phyloP scores from a whole-genome alignment of 192 early-diverging fungal species.

The Backusella morwellensis region DNA sequence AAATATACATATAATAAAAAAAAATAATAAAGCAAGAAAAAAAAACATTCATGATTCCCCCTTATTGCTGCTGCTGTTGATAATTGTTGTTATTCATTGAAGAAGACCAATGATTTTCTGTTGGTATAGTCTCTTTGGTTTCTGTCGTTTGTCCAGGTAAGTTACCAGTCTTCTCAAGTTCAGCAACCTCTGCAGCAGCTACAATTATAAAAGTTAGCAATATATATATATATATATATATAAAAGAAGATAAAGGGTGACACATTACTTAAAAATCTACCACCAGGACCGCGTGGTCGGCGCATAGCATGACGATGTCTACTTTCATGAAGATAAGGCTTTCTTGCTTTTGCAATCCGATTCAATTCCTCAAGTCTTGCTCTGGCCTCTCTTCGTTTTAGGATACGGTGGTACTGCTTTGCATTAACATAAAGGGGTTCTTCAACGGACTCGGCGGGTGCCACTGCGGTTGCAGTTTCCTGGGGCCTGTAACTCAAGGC shows the following conservation, averaged over 20 bases:
- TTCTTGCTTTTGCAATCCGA: constrained; percentile 67
- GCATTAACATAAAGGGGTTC: constrained; percentile 97
- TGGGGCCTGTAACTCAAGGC: not conserved
- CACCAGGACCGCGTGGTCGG: constrained; percentile 94
- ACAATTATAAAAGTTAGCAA: not conserved
- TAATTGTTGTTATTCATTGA: not conserved
- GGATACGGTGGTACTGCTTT: constrained; percentile 97
- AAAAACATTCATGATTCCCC: not conserved
- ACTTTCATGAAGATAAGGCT: constrained; percentile 96
- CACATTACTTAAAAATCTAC: constrained; percentile 78
- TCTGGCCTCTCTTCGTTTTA: constrained; percentile 91
- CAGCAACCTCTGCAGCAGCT: constrained; percentile 71
- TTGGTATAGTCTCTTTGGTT: not conserved
- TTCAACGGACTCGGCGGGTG: constrained; percentile 10
- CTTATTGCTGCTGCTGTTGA: not conserved
- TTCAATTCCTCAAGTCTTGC: constrained; percentile 80
- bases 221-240: not conserved
- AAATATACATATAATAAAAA: not conserved
- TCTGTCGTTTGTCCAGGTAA: not conserved
- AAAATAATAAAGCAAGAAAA: not conserved
- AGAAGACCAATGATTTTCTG: not conserved
- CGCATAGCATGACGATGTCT: constrained; percentile 97
- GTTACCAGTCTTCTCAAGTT: constrained; percentile 46
- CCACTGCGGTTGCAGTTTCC: not conserved
- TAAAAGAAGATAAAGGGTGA: not conserved